Percentiles rank a stretch among this genome's conserved stretches.
Evolutionary conservation across 2,329 filamentous ascomycete genomes (phyloP).

Genomic region (Balansia obtecta): DNA sequence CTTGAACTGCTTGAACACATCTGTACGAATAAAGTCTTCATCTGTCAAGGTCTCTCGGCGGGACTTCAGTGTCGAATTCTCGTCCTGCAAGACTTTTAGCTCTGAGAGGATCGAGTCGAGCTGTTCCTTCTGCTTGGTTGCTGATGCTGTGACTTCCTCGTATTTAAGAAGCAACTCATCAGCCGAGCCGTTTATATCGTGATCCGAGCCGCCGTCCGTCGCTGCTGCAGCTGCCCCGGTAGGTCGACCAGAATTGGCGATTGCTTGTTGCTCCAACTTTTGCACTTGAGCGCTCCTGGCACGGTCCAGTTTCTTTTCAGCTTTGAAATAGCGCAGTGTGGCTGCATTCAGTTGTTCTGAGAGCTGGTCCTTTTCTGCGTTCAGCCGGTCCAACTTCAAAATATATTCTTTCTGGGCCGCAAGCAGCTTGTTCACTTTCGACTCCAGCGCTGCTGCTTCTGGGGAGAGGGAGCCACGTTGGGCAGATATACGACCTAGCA

Average conservation of each 20-base stretch:
- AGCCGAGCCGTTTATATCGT: conserved; percentile 39
- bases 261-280: conserved; percentile 81
- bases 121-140: conserved; percentile 79
- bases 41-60: conserved; percentile 66
- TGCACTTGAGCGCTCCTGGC: conserved; percentile 80
- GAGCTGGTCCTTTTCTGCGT: conserved; percentile 70
- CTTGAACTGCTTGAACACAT: conserved; percentile 87
- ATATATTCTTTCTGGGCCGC: conserved; percentile 73
- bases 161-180: conserved; percentile 64
- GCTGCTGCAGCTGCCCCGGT: conserved; percentile 10
- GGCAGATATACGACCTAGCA: conserved; percentile 47
- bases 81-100: conserved; percentile 60
- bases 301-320: conserved; percentile 87
- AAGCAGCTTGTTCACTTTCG: conserved; percentile 61
- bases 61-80: conserved; percentile 61
- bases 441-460: conserved; percentile 61
- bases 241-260: conserved; percentile 51
- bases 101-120: conserved; percentile 68
- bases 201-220: conserved; percentile 35
- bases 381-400: conserved; percentile 61
- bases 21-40: conserved; percentile 86
- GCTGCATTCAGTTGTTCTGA: conserved; percentile 81
- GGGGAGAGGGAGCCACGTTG: conserved; percentile 45
- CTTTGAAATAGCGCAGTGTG: conserved; percentile 83
- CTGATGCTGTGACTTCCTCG: conserved; percentile 63